A percentile compares a stretch with the other conserved stretches of the same genome.
These are phyloP conservation scores for Ramalina intermedia DNA, from an alignment of 495 filamentous ascomycete genomes.

Conservation along the genomic window DNA sequence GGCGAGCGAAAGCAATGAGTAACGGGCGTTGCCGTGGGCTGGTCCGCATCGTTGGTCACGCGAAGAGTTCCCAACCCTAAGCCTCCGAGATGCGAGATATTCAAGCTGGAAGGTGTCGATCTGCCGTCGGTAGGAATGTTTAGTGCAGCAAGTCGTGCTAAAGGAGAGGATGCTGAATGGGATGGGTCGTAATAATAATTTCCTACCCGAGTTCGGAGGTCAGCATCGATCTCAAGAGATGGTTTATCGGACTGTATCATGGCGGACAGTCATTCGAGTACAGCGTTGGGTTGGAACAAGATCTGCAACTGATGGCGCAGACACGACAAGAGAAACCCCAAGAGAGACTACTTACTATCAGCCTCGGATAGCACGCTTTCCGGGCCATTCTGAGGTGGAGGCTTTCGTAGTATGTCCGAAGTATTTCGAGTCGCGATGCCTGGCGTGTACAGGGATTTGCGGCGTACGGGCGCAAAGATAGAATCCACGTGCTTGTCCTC, in stretches of 20 bases:
- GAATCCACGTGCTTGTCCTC: conserved; percentile 17
- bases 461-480: conserved; percentile 27
- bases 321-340: too few species aligned
- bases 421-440: conserved; percentile 33
- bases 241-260: too few species aligned
- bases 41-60: conserved; percentile 33
- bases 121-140: conserved; percentile 10
- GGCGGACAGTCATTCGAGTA: too few species aligned
- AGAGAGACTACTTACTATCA: background rate
- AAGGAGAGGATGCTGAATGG: conserved; percentile 11
- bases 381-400: conserved; percentile 4
- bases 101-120: conserved; percentile 28
- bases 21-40: conserved; percentile 28
- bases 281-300: too few species aligned
- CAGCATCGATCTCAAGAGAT: too few species aligned
- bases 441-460: conserved; percentile 34
- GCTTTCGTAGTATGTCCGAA: conserved; percentile 18
- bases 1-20: conserved; percentile 1
- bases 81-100: conserved; percentile 35
- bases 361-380: conserved; percentile 2
- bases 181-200: conserved; percentile 15
- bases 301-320: too few species aligned
- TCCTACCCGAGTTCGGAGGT: background rate
- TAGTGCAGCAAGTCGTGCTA: conserved; percentile 12
- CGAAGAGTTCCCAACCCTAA: conserved; percentile 34